Base-by-base conservation (phyloP, 225 moss, liverwort and hornwort species). In the Bryum argenteum region DNA sequence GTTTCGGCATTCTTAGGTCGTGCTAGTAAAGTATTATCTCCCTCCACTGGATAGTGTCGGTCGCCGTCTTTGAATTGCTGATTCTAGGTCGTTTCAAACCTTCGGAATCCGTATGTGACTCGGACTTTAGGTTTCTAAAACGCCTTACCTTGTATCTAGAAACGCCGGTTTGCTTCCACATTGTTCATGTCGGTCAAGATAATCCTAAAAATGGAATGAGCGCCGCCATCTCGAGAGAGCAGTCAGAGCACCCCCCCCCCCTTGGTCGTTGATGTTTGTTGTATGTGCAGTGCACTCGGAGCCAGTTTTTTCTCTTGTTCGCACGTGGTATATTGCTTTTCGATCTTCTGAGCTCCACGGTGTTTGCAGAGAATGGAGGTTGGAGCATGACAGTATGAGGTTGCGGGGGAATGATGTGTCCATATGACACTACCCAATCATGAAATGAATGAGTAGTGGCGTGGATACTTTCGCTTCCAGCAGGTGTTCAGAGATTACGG, bases 111-210 rank as follows among this genome's bases (percentile, higher is more conserved):
- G 12, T 17, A 2, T 5, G 45, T 37, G 42, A 13, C 28, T 45
- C 15, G 41, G 28, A 15, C 60, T 79, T 82, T 71, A 82, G 78
- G 82, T 82, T 81, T 81, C 6, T 44, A 12, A 48, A 74, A 42
- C 23, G 1, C 61, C 24, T 18, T 2, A 67, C 24, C 42, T 45
- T 41, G 63, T 51, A 21, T 50, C 24, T 44, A 56, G 62, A 56
- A 55, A 68, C 60, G 55, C 55, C 48, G 40, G 39, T 16, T 55
- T 37, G 19, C 55, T 67, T 19, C 37, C 16, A 11, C 8, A 40
- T 23, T n/a, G 28, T 41, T 26, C 58, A 15, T 0, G 26, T 26
- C 26, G 26, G 26, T 4, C 26, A 26, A 26, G 33, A 33, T 33
- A 33, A 33, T 33, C 33, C 33, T 33, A 33, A 33, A 33, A 3